Base-by-base conservation (phyloP, 352 stramenopile genomes). In the Phytophthora citrophthora region DNA sequence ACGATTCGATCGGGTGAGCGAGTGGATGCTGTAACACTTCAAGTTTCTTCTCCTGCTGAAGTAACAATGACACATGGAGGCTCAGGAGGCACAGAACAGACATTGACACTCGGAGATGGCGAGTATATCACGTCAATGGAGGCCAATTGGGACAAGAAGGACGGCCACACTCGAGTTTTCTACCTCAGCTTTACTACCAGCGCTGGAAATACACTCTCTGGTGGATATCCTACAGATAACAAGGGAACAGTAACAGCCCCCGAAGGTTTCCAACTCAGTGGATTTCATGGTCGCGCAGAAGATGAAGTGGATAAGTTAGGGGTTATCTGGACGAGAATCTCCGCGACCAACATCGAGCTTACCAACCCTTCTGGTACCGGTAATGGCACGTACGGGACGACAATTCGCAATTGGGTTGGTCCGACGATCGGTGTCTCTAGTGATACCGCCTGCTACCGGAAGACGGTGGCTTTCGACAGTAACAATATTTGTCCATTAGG, bases 101-200 rank as follows among this genome's bases (percentile, higher is more conserved):
- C 45, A 0, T 40, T 69, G 12, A 44, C 16, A 0, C 54, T 69
- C n/a, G 23, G 20, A 9, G 23, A 36, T 3, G 50, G 24, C 3
- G 60, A 68, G 16, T 62, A 53, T 47, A 57, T 63, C 16, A 63
- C 27, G 10, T 69, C 53, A 10, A 69, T 69, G 52, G 61, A 69
- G 13, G 29, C 29, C 18, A 54, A 69, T 34, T 55, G 46, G 61
- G 53, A 11, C 24, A 64, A 54, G 61, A 69, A 69, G n/a, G 18
- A n/a, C 10, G 4, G 8, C 1, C 47, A 45, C 29, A 59, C 46
- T 7, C 26, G 31, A 7, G 15, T 59, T 11, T 59, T 58, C 10
- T 68, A 54, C 16, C 52, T 68, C 27, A 58, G 26, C 5, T 40
- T 32, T 32, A 11, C 27, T 32, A 32, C 27, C 27, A 32, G 27